Evolutionary conservation across 805 yeast species (phyloP), one percentile per base, ranked within the genome.

Genomic region (Lipomyces yamadae): DNA sequence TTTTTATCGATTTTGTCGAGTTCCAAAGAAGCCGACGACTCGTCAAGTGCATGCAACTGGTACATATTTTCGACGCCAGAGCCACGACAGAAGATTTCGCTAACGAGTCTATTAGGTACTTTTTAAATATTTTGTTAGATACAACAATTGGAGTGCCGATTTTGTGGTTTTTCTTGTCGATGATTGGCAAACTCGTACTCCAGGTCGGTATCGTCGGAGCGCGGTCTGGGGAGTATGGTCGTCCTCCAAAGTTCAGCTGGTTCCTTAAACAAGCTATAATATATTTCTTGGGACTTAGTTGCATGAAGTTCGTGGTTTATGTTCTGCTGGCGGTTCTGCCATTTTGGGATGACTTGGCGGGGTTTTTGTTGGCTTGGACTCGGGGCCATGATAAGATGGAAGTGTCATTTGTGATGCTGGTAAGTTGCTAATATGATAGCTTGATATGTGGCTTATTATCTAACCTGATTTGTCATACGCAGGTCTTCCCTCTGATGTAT

Each of bases 61-160:
- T 67, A 8, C 33, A 70, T 53, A 13, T n/a, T 37, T 6, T 11
- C 15, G 39, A 13, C 37, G 7, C 8, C 58, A 13, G 24, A 52
- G 7, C 8, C 58, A 13, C 15, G 39, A 15, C 8, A 34, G 7
- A 18, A 32, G 10, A 4, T 63, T 39, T 13, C 13, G 30, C 30
- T 55, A 24, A 54, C 48, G 37, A 11, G 50, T 10, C 6, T 2
- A 7, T 13, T 52, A 67, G 71, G 95, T 94, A 95, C 79, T 94
- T 94, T 75, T 80, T 95, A 63, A 94, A 91, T 74, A 84, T 94
- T 50, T 82, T 94, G 35, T 85, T 94, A 75, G 99, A 94, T 77
- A 93, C 98, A 54, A 94, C 99, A 0, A 83, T 93, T 5, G 99
- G 99, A 0, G 94, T 94, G 2, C 96, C 96, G 5, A 84, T 94